Percentiles rank a stretch among this genome's conserved stretches.
phyloP scores from a whole-genome alignment of 1,284 basidiomycete genomes.

The Meira miltonrushii region DNA sequence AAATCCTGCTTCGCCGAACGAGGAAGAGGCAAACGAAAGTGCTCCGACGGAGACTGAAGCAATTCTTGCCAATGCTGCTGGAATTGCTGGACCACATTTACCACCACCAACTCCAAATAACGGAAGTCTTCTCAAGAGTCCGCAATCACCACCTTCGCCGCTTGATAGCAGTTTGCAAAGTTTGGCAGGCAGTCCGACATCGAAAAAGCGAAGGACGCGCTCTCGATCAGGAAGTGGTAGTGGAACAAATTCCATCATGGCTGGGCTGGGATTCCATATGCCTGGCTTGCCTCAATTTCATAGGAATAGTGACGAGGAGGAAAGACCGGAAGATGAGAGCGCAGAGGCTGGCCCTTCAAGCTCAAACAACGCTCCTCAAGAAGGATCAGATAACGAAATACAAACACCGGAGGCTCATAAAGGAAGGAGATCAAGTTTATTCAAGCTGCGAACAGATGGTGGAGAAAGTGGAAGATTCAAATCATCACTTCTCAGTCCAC shows the following conservation, averaged over 20 bases:
- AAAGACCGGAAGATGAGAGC: not conserved
- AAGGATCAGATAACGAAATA: not conserved
- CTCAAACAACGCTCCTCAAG: no score
- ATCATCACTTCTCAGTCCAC: not conserved
- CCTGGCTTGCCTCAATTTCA: constrained; percentile 2
- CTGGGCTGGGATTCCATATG: not conserved
- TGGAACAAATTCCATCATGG: not conserved
- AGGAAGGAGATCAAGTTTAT: not conserved
- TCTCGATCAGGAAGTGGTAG: constrained; percentile 8
- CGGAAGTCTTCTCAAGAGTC: not conserved
- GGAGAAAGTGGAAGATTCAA: not conserved
- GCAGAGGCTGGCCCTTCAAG: not conserved
- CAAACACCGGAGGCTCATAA: not conserved
- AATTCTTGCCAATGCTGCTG: constrained; percentile 29
- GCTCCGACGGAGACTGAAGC: constrained; percentile 10
- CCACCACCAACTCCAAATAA: constrained; percentile 15
- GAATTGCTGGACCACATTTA: constrained; percentile 35
- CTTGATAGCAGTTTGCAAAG: not conserved
- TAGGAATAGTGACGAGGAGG: not conserved
- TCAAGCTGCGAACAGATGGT: not conserved
- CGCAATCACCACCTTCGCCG: constrained; percentile 1
- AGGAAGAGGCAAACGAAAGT: not conserved
- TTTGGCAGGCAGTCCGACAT: not conserved
- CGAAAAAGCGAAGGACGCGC: not conserved
- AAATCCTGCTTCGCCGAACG: no score